phyloP scores from a whole-genome alignment of 768 basidiomycete species.

The Leccinum ochraceum region DNA sequence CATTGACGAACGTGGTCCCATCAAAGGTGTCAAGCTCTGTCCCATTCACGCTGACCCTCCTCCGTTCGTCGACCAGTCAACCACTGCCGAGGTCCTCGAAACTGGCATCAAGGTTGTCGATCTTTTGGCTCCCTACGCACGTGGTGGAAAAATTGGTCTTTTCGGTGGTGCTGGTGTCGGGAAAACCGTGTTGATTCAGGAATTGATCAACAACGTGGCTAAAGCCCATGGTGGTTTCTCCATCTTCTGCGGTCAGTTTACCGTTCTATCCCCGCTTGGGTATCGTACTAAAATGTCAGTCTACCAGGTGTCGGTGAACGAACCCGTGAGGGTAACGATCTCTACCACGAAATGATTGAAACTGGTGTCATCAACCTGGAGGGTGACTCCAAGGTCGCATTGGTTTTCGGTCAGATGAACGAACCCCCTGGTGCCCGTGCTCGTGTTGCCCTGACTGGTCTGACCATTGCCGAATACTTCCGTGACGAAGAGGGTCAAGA shows the following conservation, averaged over 20 bases:
- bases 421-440: slow-evolving; percentile 99
- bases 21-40: slow-evolving; percentile 88
- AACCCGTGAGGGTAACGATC: slow-evolving; percentile 99
- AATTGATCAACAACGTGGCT: slow-evolving; percentile 99
- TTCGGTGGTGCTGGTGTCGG: slow-evolving; percentile 99
- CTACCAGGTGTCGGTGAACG: slow-evolving; percentile 94
- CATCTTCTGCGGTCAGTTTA: slow-evolving; percentile 85
- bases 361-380: slow-evolving; percentile 99
- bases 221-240: slow-evolving; percentile 99
- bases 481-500: slow-evolving; percentile 99
- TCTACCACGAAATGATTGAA: slow-evolving; percentile 99
- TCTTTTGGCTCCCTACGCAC: slow-evolving; percentile 98
- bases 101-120: slow-evolving; percentile 99
- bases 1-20: slow-evolving; percentile 99
- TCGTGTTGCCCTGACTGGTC: slow-evolving; percentile 98
- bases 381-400: slow-evolving; percentile 99
- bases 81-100: slow-evolving; percentile 97
- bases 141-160: slow-evolving; percentile 99
- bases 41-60: slow-evolving; percentile 99
- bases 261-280: neutral
- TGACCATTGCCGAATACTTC: slow-evolving; percentile 99
- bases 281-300: slow-evolving; percentile 10
- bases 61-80: slow-evolving; percentile 97
- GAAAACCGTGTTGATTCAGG: slow-evolving; percentile 99
- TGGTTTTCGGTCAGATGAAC: slow-evolving; percentile 99